Conservation (phyloP, 2,329 filamentous ascomycete genomes). For the Calonectria henricotiae region DNA sequence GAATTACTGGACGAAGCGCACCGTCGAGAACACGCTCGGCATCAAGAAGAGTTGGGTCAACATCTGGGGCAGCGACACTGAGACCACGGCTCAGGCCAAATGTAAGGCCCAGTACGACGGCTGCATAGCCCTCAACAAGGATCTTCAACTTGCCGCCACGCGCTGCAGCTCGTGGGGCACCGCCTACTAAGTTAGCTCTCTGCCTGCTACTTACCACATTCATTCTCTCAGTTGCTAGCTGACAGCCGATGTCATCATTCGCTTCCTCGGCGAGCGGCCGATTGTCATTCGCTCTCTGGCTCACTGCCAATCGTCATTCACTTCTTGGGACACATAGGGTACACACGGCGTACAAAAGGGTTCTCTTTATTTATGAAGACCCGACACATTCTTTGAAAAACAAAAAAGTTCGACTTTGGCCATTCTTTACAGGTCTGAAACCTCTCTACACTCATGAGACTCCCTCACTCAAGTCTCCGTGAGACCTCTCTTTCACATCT, state of each 20-base stretch:
- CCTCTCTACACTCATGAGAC: not conserved
- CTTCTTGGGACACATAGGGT: constrained; percentile 9
- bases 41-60: constrained; percentile 51
- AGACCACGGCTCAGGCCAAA: constrained; percentile 58
- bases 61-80: constrained; percentile 54
- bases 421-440: constrained; percentile 12
- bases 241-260: not conserved
- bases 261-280: not conserved
- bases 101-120: constrained; percentile 68
- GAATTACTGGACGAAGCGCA: constrained; percentile 51
- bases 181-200: constrained; percentile 41
- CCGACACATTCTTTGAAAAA: constrained; percentile 17
- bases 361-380: not conserved
- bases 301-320: constrained; percentile 10
- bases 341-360: constrained; percentile 1
- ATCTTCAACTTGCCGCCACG: constrained; percentile 54
- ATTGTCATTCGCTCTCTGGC: not conserved
- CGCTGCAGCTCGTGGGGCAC: constrained; percentile 62
- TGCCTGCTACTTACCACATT: not conserved
- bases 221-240: not conserved
- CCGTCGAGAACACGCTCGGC: constrained; percentile 40
- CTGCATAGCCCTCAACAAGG: constrained; percentile 64
- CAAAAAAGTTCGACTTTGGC: constrained; percentile 12
- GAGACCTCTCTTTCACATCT: not conserved
- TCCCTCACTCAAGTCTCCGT: not conserved